These are phyloP conservation scores for Clavispora phyllophila DNA, from an alignment of 805 yeast species.

Conservation along the genomic window DNA sequence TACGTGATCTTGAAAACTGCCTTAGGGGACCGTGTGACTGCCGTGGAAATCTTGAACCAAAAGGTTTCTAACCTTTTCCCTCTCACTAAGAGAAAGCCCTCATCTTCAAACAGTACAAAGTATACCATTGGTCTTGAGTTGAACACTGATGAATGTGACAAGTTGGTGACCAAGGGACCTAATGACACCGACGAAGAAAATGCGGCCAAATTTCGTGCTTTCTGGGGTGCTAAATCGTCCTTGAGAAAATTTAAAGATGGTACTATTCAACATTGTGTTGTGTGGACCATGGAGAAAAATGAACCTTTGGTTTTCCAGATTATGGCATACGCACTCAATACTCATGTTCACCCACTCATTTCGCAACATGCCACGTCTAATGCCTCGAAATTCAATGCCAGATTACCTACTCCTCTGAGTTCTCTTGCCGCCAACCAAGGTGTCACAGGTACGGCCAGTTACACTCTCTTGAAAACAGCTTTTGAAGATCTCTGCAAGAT, in stretches of 20 bases:
- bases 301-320: conserved; percentile 66
- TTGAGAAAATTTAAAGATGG: conserved; percentile 93
- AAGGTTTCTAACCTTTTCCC: conserved; percentile 28
- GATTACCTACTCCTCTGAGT: conserved; percentile 55
- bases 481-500: conserved; percentile 48
- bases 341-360: conserved; percentile 52
- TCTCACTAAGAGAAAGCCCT: conserved; percentile 51
- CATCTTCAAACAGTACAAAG: conserved; percentile 20
- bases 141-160: conserved; percentile 70
- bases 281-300: conserved; percentile 60
- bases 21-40: conserved; percentile 45
- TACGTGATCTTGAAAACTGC: conserved; percentile 53
- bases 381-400: conserved; percentile 42
- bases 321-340: conserved; percentile 53
- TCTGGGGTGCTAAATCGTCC: conserved; percentile 88
- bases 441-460: conserved; percentile 23
- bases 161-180: conserved; percentile 85
- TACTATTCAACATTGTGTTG: conserved; percentile 81
- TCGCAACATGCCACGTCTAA: conserved; percentile 33
- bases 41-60: conserved; percentile 30
- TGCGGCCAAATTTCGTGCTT: conserved; percentile 60
- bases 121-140: conserved; percentile 60
- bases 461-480: conserved; percentile 29
- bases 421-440: conserved; percentile 56
- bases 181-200: conserved; percentile 46